Evolutionary conservation across 2,329 filamentous ascomycete species (phyloP), one percentile per base, ranked within the genome.

Genomic region (Pleurostoma richardsiae): DNA sequence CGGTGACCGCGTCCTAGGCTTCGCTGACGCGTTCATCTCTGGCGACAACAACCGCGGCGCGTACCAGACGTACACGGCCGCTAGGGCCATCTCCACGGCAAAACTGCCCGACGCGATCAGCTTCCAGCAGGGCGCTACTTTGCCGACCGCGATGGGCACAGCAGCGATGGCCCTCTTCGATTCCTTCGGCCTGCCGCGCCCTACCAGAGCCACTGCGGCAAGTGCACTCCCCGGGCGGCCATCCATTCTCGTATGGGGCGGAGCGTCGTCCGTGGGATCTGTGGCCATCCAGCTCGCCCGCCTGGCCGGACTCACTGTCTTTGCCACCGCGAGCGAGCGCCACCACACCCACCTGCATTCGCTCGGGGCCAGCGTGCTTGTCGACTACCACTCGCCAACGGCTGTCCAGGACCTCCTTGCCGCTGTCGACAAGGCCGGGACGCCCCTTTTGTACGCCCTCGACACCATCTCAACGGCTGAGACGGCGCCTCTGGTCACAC

Each of bases 11-110:
- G 41, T 42, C 5, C 3, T 42, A 6, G 41, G 41, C 8, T 11
- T 29, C 4, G 41, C 41, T 8, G 33, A n/a, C 33, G 8, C 33
- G 8, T 36, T 36, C 33, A 8, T n/a, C 3, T 36, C 33, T n/a
- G 33, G 33, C 33, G n/a, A 36, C 33, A 36, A 8, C n/a, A n/a
- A 36, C 57, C 4, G 41, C 61, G 8, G 59, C 60, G 6, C 33
- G n/a, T 36, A 36, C 33, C 33, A 47, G 33, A 42, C 41, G 41
- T 46, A 41, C 26, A 38, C 46, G 46, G 40, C 42, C 4, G 30
- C 36, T 4, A 11, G 29, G 31, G 29, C 39, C 28, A 29, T 7
- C 10, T 19, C 29, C 3, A 39, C 46, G 5, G 19, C 36, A 29
- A 40, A 33, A 11, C 19, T 48, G 10, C 46, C 46, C 6, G 10